Conservation (phyloP, 805 yeast species). For the Jamesozyma lodderae region DNA sequence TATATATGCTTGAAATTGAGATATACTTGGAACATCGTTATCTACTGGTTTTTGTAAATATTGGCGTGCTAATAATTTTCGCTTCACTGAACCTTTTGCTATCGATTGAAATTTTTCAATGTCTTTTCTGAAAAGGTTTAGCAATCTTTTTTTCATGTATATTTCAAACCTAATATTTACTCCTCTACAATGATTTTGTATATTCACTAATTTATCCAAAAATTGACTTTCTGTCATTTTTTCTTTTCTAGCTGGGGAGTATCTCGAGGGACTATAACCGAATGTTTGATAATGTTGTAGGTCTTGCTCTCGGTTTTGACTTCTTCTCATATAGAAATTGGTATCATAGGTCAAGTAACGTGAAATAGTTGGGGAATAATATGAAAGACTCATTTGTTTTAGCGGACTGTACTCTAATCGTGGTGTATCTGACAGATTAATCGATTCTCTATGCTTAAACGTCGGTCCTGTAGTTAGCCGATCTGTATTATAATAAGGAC, state of each 20-base stretch:
- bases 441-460: conserved; percentile 7
- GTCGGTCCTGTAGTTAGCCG: conserved; percentile 3
- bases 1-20: conserved; percentile 43
- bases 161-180: conserved; percentile 53
- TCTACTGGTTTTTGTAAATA: background rate
- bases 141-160: conserved; percentile 53
- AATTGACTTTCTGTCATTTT: conserved; percentile 26
- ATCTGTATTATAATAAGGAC: background rate
- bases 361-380: conserved; percentile 29
- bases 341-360: conserved; percentile 23
- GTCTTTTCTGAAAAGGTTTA: conserved; percentile 47
- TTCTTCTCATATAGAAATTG: conserved; percentile 23
- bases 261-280: conserved; percentile 18
- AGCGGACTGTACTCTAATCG: conserved; percentile 21
- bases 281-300: conserved; percentile 17
- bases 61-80: conserved; percentile 3
- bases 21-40: conserved; percentile 8
- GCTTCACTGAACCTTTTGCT: conserved; percentile 39
- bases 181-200: conserved; percentile 69
- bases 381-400: conserved; percentile 20
- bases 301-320: conserved; percentile 20
- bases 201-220: conserved; percentile 32
- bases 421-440: conserved; percentile 9
- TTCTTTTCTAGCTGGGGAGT: conserved; percentile 25
- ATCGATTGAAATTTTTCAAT: conserved; percentile 41